Percentiles rank a stretch among this genome's conserved stretches.
Evolutionary conservation across 2,329 filamentous ascomycete species (phyloP).

Genomic region (Claviceps sp.): DNA sequence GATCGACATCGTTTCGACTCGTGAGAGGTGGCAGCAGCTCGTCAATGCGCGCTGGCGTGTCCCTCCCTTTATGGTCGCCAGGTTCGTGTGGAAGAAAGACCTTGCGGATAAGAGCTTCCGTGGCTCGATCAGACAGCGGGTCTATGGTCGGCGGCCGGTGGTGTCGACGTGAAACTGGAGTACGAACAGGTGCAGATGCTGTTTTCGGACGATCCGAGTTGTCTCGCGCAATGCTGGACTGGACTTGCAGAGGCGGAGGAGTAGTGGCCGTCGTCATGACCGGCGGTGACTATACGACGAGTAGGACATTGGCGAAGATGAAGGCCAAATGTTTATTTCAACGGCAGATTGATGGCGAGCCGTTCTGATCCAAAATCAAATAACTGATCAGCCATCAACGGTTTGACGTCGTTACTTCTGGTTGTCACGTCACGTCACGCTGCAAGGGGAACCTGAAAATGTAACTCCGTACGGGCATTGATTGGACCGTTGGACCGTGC

Average conservation of each 20-base stretch:
- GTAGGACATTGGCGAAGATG: background rate
- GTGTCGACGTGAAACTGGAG: constrained; percentile 16
- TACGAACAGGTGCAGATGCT: constrained; percentile 11
- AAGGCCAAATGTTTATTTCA: background rate
- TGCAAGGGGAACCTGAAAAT: background rate
- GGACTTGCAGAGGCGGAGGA: constrained; percentile 7
- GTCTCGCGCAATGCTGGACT: constrained; percentile 5
- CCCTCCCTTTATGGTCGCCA: constrained; percentile 37
- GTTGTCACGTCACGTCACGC: constrained; percentile 5
- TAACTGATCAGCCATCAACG: background rate
- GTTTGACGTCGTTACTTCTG: background rate
- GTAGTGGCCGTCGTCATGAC: constrained; percentile 9
- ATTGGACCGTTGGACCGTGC: background rate
- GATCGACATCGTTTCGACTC: constrained; percentile 84
- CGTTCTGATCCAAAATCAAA: background rate
- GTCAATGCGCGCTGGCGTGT: constrained; percentile 46
- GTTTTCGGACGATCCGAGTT: constrained; percentile 1
- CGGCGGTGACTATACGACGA: constrained; percentile 13
- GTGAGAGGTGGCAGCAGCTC: constrained; percentile 81
- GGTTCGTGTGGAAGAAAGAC: constrained; percentile 65
- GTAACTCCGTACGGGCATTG: background rate
- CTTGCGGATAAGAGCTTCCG: constrained; percentile 66
- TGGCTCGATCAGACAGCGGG: constrained; percentile 64
- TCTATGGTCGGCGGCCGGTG: constrained; percentile 26
- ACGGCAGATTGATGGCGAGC: too few relatives aligned